Evolutionary conservation across 106 monocot species (phyloP), one percentile per base, ranked within the genome.

Genomic region (Dendrobium chrysotoxum): DNA sequence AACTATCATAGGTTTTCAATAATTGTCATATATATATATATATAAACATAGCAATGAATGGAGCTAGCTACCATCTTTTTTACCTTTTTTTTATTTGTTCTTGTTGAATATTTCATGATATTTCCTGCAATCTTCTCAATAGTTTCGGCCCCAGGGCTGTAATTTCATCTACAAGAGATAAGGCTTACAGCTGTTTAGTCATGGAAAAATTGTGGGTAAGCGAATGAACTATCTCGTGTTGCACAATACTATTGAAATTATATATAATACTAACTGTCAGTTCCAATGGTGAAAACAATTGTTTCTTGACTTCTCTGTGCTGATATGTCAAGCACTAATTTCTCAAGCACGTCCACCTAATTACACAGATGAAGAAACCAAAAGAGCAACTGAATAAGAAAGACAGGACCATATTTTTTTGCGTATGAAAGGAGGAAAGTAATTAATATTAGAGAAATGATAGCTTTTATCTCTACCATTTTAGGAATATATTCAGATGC

Each of bases 401-500:
- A 45, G 5, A 15, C n/a, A 38, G 5, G 2, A 64, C 7, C 18
- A 30, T 1, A 45, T 39, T 74, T 4, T 53, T 25, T 50, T 4
- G 20, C 17, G 15, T 16, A 21, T 61, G 1, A 58, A 26, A 28
- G 13, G 17, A 7, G 7, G 30, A 26, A 18, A 72, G 15, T 8
- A 47, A 65, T 25, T 65, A 25, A 65, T 65, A 25, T 28, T 40
- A 25, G 11, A 40, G 12, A 65, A 10, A 25, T 40, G 12, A 40
- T 13, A 71, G 21, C 30, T 30, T 58, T 40, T 68, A 31, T 79
- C 13, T 31, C 10, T 82, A 88, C 88, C 85, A 88, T 39, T 79
- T 55, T 58, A 76, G 79, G 79, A 74, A 88, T 85, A 53, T 88
- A 88, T 77, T 88, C 82, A 53, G 82, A 55, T 73, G 82, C 77